These are phyloP conservation scores for Candolleomyces efflorescens DNA, from an alignment of 768 basidiomycete species.

Conservation along the genomic window DNA sequence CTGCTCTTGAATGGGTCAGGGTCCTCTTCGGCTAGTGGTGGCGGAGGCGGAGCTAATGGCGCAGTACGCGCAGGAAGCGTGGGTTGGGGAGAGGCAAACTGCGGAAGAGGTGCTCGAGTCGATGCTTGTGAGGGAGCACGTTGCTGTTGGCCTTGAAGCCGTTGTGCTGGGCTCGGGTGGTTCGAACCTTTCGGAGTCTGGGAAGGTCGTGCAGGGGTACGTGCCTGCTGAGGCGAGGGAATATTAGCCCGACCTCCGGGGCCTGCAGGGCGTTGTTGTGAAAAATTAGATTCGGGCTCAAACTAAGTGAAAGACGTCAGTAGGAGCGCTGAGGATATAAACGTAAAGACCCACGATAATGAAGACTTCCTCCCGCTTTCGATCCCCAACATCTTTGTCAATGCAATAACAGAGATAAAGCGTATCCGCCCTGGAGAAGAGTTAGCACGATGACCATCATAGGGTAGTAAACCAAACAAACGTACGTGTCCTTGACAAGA, in stretches of 20 bases:
- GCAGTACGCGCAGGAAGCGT: not conserved
- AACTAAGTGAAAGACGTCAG: slow-evolving; percentile 19
- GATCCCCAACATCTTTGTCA: slow-evolving; percentile 39
- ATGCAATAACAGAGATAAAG: slow-evolving; percentile 48
- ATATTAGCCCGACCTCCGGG: not conserved
- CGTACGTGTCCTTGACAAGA: slow-evolving; percentile 65
- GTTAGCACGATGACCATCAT: not conserved
- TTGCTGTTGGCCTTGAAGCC: slow-evolving; percentile 6
- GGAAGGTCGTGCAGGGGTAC: slow-evolving; percentile 6
- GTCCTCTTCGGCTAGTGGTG: slow-evolving; percentile 24
- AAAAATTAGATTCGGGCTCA: slow-evolving; percentile 15
- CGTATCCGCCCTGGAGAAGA: slow-evolving; percentile 33
- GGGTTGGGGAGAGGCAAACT: not conserved
- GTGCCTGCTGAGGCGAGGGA: slow-evolving; percentile 10
- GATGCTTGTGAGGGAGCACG: not conserved
- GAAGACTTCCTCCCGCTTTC: slow-evolving; percentile 39
- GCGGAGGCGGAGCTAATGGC: slow-evolving; percentile 1
- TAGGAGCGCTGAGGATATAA: not conserved
- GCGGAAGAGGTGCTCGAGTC: not conserved
- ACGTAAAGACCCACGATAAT: slow-evolving; percentile 28
- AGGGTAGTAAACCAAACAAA: slow-evolving; percentile 2
- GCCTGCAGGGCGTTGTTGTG: slow-evolving; percentile 5
- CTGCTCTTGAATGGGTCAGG: slow-evolving; percentile 40
- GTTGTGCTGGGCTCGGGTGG: not conserved
- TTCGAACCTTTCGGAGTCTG: not conserved